Base-by-base conservation (phyloP, 2,329 filamentous ascomycete species). In the Emergomyces pasteurianus region DNA sequence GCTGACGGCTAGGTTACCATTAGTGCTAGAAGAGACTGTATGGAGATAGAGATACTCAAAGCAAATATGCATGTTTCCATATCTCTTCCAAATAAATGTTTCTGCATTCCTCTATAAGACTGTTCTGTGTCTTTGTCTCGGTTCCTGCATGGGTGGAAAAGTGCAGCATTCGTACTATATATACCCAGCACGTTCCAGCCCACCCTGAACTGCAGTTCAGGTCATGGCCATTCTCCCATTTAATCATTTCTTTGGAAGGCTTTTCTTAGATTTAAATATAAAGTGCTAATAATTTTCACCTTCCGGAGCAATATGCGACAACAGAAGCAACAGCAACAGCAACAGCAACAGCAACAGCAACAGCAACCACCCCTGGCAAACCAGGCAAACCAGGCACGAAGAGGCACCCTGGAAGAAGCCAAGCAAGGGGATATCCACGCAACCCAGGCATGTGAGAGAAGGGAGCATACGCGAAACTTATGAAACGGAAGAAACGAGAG, bases 361-460 rank as follows among this genome's bases (percentile, higher is more conserved):
- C n/a, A n/a, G n/a, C n/a, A 36, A 26, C 28, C 34, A n/a, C n/a
- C 18, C 2, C 31, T 8, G 8, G 10, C 14, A 14, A 16, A 21
- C n/a, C 18, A 18, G 8, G 10, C 14, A 14, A 16, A 21, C n/a
- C 18, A 18, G n/a, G n/a, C n/a, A 49, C 23, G 18, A 36, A 28
- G 10, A 59, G 43, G 40, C 10, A 50, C 26, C 28, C 31, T 10
- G 42, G 62, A 21, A 47, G 59, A 26, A 62, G 49, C 21, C 34
- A 60, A 26, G 62, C 60, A 53, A 55, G 58, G 21, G 57, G 57
- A 55, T 60, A 63, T 47, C 62, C 46, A 34, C 50, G 60, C 38
- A 63, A 63, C 31, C 40, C 26, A 34, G n/a, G 60, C n/a, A 62
- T 60, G 62, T 43, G 42, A 21, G 46, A 61, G 18, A 36, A 62